Percentiles rank a stretch among this genome's conserved stretches.
Evolutionary conservation across 2,329 filamentous ascomycete genomes (phyloP).

Genomic region (Sporothrix variecibatus): DNA sequence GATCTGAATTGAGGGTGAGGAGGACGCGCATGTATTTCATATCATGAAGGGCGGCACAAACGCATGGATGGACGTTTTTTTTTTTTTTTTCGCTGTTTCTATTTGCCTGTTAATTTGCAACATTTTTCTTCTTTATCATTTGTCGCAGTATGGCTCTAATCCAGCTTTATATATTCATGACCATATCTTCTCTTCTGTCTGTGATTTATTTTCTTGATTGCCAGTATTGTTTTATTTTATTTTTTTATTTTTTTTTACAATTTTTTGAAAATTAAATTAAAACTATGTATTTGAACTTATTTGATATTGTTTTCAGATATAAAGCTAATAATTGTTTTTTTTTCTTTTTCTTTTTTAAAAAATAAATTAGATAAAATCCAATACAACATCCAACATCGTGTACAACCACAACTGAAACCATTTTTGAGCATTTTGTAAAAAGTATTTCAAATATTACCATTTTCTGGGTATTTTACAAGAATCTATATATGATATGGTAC

Average conservation of each 20-base stretch:
- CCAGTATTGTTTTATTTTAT: too few species aligned
- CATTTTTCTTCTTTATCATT: not conserved
- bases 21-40: not conserved
- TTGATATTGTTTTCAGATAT: too few species aligned
- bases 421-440: not conserved
- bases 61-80: not conserved
- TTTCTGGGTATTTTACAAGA: not conserved
- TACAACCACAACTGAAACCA: too few species aligned
- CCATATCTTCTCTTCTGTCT: not conserved
- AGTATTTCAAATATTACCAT: not conserved
- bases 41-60: conserved; percentile 10
- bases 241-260: too few species aligned
- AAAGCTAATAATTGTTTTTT: too few species aligned
- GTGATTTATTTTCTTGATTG: not conserved
- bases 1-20: not conserved
- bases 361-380: not conserved
- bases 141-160: not conserved
- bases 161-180: not conserved
- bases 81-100: not conserved
- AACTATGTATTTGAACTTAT: too few species aligned
- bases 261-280: not conserved
- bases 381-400: too few species aligned
- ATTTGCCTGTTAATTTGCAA: not conserved
- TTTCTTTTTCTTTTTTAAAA: not conserved
- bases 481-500: not conserved